Percentiles rank a stretch among this genome's conserved stretches.
These are phyloP conservation scores for Ophidiomyces ophidiicola DNA, from an alignment of 2,329 filamentous ascomycete genomes.

Conservation along the genomic window DNA sequence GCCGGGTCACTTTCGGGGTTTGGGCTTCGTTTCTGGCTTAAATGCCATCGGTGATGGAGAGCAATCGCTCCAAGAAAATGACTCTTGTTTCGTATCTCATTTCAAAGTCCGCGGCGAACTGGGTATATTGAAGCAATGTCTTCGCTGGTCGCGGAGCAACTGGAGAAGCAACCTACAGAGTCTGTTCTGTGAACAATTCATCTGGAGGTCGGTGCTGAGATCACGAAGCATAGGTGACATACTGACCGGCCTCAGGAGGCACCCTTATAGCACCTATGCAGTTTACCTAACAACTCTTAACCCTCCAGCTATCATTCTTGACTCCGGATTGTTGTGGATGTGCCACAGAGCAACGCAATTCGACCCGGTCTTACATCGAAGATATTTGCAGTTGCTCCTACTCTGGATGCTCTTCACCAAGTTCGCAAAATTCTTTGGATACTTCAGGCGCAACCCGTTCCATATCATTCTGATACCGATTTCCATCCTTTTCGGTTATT, in stretches of 20 bases:
- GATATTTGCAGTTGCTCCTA: constrained; percentile 44
- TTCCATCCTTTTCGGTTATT: constrained; percentile 70
- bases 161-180: constrained; percentile 86
- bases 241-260: constrained; percentile 44
- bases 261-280: constrained; percentile 76
- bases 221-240: constrained; percentile 6
- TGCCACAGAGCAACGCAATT: constrained; percentile 51
- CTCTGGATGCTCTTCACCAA: constrained; percentile 69
- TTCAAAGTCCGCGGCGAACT: no score
- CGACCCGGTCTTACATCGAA: constrained; percentile 38
- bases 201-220: constrained; percentile 57
- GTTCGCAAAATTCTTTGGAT: constrained; percentile 66
- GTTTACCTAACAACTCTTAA: constrained; percentile 75
- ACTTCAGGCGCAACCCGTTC: constrained; percentile 63
- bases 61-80: no score
- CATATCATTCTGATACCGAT: constrained; percentile 63
- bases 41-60: no score
- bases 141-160: constrained; percentile 81
- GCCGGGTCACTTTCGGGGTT: no score
- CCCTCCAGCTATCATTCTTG: constrained; percentile 61
- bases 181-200: constrained; percentile 59
- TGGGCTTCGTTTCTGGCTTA: no score
- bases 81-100: no score
- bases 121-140: constrained; percentile 77
- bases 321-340: constrained; percentile 55